Evolutionary conservation across 805 yeast genomes (phyloP), one percentile per base, ranked within the genome.

Genomic region (Cyberlindnera nakhonratchasimensis): DNA sequence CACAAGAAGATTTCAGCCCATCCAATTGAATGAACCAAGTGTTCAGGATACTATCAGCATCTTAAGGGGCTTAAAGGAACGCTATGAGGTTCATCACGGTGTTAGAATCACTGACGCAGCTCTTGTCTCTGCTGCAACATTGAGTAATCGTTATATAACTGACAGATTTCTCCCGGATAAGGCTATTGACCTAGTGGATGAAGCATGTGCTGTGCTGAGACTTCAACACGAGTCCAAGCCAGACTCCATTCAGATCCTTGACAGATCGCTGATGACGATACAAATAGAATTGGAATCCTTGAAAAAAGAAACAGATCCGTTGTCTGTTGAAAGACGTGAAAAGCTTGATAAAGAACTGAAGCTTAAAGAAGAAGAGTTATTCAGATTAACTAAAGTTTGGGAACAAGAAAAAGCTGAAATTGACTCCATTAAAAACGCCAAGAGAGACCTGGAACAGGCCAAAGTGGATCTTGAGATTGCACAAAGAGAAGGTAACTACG

Each of bases 161-260:
- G 97, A 91, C 61, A 68, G 98, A 42, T 89, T 80, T 56, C 68
- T 91, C 29, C 99, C 99, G 1, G 99, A 91, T 59, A 91, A 91
- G 68, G 98, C 98, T 17, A 91, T 91, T 51, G 99, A 91, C 64
- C 74, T 91, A 51, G 93, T 91, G 2, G 99, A 91, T 65, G 99
- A 91, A 61, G 97, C 98, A 0, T 90, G 98, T 67, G 93, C 97
- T 4, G 95, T 96, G 0, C 71, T 91, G 45, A 72, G 99, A 51
- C 70, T 91, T 45, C 99, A 91, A 64, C 98, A 93, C 61, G 99
- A 91, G 66, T 88, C 96, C 2, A 90, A 89, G 61, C 99, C 99
- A 0, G 99, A 91, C 58, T 87, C 90, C 2, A 86, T 93, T 40
- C 91, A 89, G 56, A 86, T 82, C 35, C 71, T 91, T 45, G 98